Percentiles rank a stretch among this genome's conserved stretches.
These are phyloP conservation scores for Elongisporangium anandrum DNA, from an alignment of 352 stramenopile species.

Conservation along the genomic window DNA sequence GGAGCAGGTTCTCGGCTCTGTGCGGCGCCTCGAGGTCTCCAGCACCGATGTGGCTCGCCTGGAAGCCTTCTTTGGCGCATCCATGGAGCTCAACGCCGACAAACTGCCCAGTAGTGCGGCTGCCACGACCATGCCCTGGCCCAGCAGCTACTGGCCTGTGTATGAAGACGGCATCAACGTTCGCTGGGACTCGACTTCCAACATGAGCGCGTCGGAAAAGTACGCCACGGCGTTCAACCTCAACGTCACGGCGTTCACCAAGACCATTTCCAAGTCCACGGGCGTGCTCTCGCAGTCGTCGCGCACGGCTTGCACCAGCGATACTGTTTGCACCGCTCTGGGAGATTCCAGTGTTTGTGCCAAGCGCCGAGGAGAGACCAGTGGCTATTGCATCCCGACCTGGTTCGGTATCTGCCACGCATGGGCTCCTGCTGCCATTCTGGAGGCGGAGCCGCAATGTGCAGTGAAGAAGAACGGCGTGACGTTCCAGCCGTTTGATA, in stretches of 20 bases:
- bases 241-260: constrained; percentile 28
- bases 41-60: constrained; percentile 31
- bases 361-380: constrained; percentile 17
- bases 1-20: constrained; percentile 3
- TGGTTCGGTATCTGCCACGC: constrained; percentile 56
- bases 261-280: constrained; percentile 26
- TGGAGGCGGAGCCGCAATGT: constrained; percentile 38
- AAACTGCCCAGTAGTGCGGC: background rate
- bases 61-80: constrained; percentile 21
- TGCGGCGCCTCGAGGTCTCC: constrained; percentile 13
- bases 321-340: constrained; percentile 23
- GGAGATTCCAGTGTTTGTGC: constrained; percentile 25
- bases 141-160: constrained; percentile 54
- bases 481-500: constrained; percentile 39
- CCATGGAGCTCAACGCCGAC: constrained; percentile 18
- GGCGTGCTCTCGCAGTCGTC: constrained; percentile 28
- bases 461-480: constrained; percentile 37
- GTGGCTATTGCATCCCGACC: constrained; percentile 36
- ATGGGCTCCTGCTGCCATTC: constrained; percentile 31
- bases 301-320: constrained; percentile 18
- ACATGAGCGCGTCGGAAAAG: constrained; percentile 33
- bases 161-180: constrained; percentile 66
- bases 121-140: constrained; percentile 26
- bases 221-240: constrained; percentile 43
- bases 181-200: constrained; percentile 15